Evolutionary conservation across 495 filamentous ascomycete genomes (phyloP).

Genomic region (Cairneyella variabilis): DNA sequence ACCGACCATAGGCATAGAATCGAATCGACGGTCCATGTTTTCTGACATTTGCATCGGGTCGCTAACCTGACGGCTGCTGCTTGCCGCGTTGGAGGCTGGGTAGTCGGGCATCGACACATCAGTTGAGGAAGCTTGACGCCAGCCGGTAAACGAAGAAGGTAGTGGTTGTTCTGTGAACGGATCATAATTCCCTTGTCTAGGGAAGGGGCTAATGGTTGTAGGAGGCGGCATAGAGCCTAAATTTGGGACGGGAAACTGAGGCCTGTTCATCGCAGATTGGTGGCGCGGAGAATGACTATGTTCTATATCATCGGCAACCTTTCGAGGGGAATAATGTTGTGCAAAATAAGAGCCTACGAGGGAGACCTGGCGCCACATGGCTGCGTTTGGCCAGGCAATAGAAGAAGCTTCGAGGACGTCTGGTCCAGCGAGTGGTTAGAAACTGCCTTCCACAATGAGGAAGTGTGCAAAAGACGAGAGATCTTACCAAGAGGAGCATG

Average conservation of each 20-base stretch:
- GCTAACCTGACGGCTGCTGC: slow-evolving; percentile 40
- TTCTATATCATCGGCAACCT: slow-evolving; percentile 28
- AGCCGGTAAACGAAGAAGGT: slow-evolving; percentile 25
- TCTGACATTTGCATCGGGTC: slow-evolving; percentile 24
- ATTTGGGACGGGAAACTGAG: not conserved
- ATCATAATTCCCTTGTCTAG: slow-evolving; percentile 28
- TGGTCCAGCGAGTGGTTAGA: slow-evolving; percentile 28
- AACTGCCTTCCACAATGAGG: too few relatives aligned
- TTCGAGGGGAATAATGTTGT: slow-evolving; percentile 34
- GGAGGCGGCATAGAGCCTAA: slow-evolving; percentile 11
- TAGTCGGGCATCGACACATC: slow-evolving; percentile 55
- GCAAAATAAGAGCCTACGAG: slow-evolving; percentile 30
- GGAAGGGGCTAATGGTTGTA: slow-evolving; percentile 11
- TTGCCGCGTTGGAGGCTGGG: slow-evolving; percentile 28
- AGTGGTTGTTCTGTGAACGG: slow-evolving; percentile 37
- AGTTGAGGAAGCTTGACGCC: slow-evolving; percentile 39
- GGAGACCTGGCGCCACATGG: slow-evolving; percentile 60
- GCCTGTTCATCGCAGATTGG: slow-evolving; percentile 15
- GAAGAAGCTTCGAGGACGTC: slow-evolving; percentile 70
- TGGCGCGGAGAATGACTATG: slow-evolving; percentile 51
- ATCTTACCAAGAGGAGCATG: slow-evolving; percentile 73
- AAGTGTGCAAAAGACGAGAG: not conserved
- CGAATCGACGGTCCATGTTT: slow-evolving; percentile 31
- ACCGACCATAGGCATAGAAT: slow-evolving; percentile 31
- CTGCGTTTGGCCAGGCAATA: slow-evolving; percentile 80